A percentile compares a stretch with the other conserved stretches of the same genome.
phyloP scores from a whole-genome alignment of 208 protist genomes.

The Acanthamoeba triangularis region DNA sequence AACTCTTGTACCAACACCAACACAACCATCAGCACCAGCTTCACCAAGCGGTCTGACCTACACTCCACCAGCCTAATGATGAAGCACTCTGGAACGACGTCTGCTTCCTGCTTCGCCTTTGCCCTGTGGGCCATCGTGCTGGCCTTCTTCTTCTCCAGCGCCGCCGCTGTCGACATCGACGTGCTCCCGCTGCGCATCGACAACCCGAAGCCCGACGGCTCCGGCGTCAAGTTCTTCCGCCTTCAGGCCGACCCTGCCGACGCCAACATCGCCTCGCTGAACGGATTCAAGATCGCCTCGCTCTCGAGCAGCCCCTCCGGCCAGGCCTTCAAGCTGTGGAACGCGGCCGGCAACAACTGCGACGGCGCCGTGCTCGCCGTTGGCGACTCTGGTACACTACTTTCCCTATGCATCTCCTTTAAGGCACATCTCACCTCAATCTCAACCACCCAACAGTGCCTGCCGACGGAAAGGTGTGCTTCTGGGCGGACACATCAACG shows the following conservation, averaged over 20 bases:
- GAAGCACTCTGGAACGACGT: too few species aligned
- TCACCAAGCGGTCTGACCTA: too few species aligned
- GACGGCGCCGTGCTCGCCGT: neutral
- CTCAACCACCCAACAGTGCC: neutral
- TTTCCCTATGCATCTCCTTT: neutral
- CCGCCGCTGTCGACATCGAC: neutral
- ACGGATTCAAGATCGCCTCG: neutral
- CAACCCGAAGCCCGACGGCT: neutral
- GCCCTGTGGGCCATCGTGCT: neutral
- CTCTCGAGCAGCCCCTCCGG: neutral
- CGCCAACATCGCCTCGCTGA: neutral
- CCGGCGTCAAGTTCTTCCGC: neutral
- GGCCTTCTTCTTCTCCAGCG: neutral
- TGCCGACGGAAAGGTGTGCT: constrained; percentile 41
- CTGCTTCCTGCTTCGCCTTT: too few species aligned
- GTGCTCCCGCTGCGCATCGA: neutral
- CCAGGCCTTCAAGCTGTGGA: constrained; percentile 16
- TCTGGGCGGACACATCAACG: neutral
- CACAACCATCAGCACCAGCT: too few species aligned
- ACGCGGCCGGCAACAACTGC: neutral
- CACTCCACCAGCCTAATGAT: too few species aligned
- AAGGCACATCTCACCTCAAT: neutral
- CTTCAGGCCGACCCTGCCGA: neutral
- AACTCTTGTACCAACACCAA: too few species aligned
- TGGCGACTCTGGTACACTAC: neutral